Evolutionary conservation across 75 land plant species (phyloP).

Genomic region (Pseudotsuga menziesii): DNA sequence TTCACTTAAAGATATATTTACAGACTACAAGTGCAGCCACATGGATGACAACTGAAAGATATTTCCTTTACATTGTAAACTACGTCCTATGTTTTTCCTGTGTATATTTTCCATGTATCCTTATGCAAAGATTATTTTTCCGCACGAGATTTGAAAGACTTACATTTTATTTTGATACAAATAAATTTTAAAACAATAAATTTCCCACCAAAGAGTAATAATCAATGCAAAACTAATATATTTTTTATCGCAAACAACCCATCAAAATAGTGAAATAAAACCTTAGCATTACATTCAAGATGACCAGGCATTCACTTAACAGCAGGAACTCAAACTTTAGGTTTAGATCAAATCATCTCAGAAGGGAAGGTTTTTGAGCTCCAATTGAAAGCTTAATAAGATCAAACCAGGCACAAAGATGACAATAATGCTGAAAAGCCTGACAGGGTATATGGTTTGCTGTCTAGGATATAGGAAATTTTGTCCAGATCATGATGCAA

Average conservation of each 20-base stretch:
- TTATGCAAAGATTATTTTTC: not conserved
- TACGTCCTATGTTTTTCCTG: not conserved
- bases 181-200: not conserved
- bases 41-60: not conserved
- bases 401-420: too few relatives aligned
- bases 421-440: too few relatives aligned
- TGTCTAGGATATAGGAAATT: too few relatives aligned
- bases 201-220: not conserved
- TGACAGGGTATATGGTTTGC: too few relatives aligned
- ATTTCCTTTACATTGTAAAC: not conserved
- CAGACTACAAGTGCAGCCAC: not conserved
- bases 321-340: not conserved
- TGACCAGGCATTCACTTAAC: too few relatives aligned
- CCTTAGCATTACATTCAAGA: not conserved
- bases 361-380: not conserved
- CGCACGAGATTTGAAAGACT: too few relatives aligned
- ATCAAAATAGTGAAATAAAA: not conserved
- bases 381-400: too few relatives aligned
- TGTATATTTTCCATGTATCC: slow-evolving; percentile 2
- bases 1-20: too few relatives aligned
- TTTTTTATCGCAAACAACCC: not conserved
- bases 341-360: not conserved
- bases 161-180: too few relatives aligned
- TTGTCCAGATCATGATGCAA: too few relatives aligned
- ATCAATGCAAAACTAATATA: not conserved